Base-by-base conservation (phyloP, 805 yeast species). In the Yamadazyma phyllophila region DNA sequence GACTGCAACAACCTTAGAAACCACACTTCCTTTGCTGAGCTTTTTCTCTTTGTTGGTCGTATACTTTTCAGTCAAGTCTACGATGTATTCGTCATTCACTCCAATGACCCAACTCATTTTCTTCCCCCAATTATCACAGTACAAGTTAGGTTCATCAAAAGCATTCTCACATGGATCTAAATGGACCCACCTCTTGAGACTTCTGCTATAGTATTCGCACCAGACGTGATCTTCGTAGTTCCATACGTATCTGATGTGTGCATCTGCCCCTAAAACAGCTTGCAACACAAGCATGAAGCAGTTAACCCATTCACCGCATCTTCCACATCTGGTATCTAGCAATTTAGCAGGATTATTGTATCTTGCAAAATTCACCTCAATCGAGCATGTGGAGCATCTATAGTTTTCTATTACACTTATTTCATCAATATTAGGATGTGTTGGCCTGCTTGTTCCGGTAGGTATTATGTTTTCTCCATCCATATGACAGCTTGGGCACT, bases 271-370 rank as follows among this genome's bases (percentile, higher is more conserved):
- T 24, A 80, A 70, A 36, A 91, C 66, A 0, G 96, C 80, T 24
- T 82, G 73, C 44, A 91, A 66, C 2, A 90, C 65, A 30, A 88
- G 67, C 37, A 86, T 74, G 59, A 91, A 90, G 51, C 92, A 81
- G 54, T 87, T 86, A 45, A 91, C 92, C 96, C 96, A 92, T 62
- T 92, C 98, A 1, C 98, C 98, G 65, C 98, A 92, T 39, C 98
- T 73, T 0, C 98, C 98, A 29, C 60, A 59, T 36, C 88, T 67
- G 0, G 84, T 77, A 26, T 77, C 68, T 12, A 92, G 63, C 17
- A 92, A 65, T 48, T 76, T 78, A 1, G 65, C 66, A 0, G 92
- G 85, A 50, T 81, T 77, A 58, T 86, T 84, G 58, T 86, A 85
- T 31, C 98, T 71, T 0, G 96, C 90, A 52, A 89, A 92, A 39